Base-by-base conservation (phyloP, 2,329 filamentous ascomycete genomes). In the Delphinella strobiligena region DNA sequence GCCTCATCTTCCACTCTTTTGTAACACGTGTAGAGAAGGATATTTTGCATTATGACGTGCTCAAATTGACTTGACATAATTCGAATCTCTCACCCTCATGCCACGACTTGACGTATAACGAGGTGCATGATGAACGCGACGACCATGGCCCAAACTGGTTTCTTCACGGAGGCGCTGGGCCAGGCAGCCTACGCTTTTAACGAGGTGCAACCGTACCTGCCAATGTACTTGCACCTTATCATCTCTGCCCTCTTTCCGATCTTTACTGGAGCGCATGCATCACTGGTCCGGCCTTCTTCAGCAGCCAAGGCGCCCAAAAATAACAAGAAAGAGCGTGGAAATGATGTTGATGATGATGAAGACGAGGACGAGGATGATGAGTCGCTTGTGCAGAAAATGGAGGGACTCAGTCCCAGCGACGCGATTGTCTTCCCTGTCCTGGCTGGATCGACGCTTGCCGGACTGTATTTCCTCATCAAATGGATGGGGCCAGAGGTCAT, bases 391-490 rank as follows among this genome's bases (percentile, higher is more conserved):
- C 72, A 77, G 45, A 68, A 68, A 48, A 75, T 81, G 64, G 78
- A 82, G 51, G 80, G 80, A 0, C 61, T 93, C 38, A 71, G 78
- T 7, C 78, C 82, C 1, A 78, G 74, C 0, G 89, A 96, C 59
- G 89, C 86, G 35, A 74, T 96, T 49, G 60, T 93, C 51, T 83
- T 95, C 47, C 91, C 89, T 2, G 50, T 95, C 22, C 67, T 87
- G 40, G 88, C 87, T 4, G 85, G 78, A 2, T 53, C 68, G 8
- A 76, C 80, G 1, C 73, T 96, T 7, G 71, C 78, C 31, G 77
- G 77, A 4, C 68, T 96, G 10, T 96, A 96, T 64, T 80, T 88
- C 51, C 68, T 94, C 44, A 86, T 96, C 55, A 86, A 93, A 58
- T 91, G 81, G 73, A 74, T 95, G 40, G 84, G 94, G 52, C 80